Base-by-base conservation (phyloP, 768 basidiomycete genomes). In the Mycena capillaripes region DNA sequence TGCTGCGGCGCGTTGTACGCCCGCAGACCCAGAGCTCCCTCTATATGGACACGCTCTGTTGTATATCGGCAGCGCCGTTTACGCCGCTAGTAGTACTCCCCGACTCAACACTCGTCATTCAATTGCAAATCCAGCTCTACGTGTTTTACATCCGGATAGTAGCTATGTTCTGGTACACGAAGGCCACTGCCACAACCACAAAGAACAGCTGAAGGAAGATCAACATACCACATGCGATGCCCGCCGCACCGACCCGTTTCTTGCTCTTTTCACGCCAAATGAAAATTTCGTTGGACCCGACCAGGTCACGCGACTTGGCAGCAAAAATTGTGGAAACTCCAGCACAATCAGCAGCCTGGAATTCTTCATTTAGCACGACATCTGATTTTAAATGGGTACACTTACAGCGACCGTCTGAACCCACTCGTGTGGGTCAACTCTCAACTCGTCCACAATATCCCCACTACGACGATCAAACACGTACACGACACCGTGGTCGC, bases 401-500 rank as follows among this genome's bases (percentile, higher is more conserved):
- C 72, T 58, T 36, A 73, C 68, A 2, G 72, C 59, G 21, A 73
- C 29, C 14, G 64, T 69, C 68, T 73, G 72, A 38, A 73, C 68
- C 68, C 68, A 70, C 32, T 70, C 72, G 36, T 38, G 17, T 55
- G 63, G n/a, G 46, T 65, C 27, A 52, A 73, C 68, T 55, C 42
- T 60, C 68, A 76, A 66, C 46, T 56, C 40, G 34, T 73, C 74
- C 3, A 71, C 42, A n/a, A 72, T 44, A 2, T 66, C 56, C 38
- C 70, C 66, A 29, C 60, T 75, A 17, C 66, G 59, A 21, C 69
- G 50, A 50, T 77, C 66, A 38, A 69, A 77, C 21, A 73, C 56
- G 30, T 75, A 73, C 19, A 77, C 74, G 11, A 73, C 27, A 30
- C 74, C 76, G 59, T 77, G 74, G 62, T 77, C 74, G 67, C 74